Conservation (phyloP, 2,329 filamentous ascomycete species). For the Ustulina deusta region DNA sequence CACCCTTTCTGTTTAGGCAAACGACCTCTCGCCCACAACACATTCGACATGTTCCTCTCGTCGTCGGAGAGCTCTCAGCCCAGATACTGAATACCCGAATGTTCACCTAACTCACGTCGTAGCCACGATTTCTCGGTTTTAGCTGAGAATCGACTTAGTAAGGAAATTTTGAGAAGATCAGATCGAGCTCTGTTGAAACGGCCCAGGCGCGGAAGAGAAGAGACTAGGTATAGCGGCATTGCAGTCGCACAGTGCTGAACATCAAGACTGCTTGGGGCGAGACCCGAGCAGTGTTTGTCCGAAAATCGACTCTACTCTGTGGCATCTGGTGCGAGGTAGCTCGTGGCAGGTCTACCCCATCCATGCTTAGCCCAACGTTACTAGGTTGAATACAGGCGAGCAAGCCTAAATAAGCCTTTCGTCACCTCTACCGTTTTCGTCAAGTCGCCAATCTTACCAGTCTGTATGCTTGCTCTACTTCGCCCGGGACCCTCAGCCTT, state of each 20-base stretch:
- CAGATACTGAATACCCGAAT: conserved; percentile 40
- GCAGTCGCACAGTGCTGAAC: conserved; percentile 48
- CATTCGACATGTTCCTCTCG: conserved; percentile 40
- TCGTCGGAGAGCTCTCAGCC: conserved; percentile 41
- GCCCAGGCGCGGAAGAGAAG: conserved; percentile 40
- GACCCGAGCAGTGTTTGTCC: conserved; percentile 44
- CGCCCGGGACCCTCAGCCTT: conserved; percentile 54
- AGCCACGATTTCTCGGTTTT: conserved; percentile 30
- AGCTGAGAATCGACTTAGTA: conserved; percentile 17
- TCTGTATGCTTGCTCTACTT: conserved; percentile 56
- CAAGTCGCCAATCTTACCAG: conserved; percentile 42
- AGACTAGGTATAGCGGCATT: conserved; percentile 40
- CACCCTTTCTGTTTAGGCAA: conserved; percentile 48
- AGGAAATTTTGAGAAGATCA: conserved; percentile 15
- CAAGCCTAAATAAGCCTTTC: conserved; percentile 42
- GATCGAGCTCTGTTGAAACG: conserved; percentile 21
- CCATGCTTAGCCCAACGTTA: conserved; percentile 43
- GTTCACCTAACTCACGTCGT: conserved; percentile 31
- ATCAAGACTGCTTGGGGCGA: conserved; percentile 43
- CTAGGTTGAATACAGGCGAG: conserved; percentile 43
- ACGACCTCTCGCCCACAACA: conserved; percentile 34
- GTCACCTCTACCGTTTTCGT: conserved; percentile 43
- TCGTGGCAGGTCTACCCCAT: conserved; percentile 44
- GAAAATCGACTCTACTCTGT: conserved; percentile 42
- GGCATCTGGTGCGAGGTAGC: conserved; percentile 47